These are phyloP conservation scores for Euphorbia lathyris DNA, from an alignment of 345 rosid species.

Conservation along the genomic window DNA sequence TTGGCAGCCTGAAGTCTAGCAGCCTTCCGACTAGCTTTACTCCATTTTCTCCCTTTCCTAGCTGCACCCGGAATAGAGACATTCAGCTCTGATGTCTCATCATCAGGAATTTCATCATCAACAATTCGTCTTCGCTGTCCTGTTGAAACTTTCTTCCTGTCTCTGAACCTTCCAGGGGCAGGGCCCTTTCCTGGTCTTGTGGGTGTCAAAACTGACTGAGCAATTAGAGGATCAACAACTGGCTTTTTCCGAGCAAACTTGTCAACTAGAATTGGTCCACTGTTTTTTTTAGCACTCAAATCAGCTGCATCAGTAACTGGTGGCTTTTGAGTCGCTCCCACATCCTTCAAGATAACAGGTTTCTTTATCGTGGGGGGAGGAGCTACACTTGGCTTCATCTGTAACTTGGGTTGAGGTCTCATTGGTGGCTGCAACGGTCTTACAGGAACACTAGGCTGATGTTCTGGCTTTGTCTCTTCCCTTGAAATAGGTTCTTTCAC, in stretches of 20 bases:
- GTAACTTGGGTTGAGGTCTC: slow-evolving; percentile 70
- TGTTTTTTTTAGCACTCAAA: slow-evolving; percentile 39
- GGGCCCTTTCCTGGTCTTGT: slow-evolving; percentile 73
- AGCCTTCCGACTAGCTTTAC: slow-evolving; percentile 93
- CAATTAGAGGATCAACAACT: slow-evolving; percentile 58
- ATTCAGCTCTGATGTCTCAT: slow-evolving; percentile 63
- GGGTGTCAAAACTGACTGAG: slow-evolving; percentile 74
- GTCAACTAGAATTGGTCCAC: slow-evolving; percentile 86
- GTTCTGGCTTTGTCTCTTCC: slow-evolving; percentile 31
- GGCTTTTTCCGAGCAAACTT: slow-evolving; percentile 84
- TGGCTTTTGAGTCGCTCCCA: slow-evolving; percentile 57
- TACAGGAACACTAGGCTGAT: slow-evolving; percentile 37
- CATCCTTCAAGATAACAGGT: slow-evolving; percentile 73
- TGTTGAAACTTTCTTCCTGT: slow-evolving; percentile 58
- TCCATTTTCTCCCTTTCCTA: slow-evolving; percentile 97
- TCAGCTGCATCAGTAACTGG: slow-evolving; percentile 38
- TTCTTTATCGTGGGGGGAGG: slow-evolving; percentile 52
- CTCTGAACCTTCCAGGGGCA: slow-evolving; percentile 63
- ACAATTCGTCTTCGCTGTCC: slow-evolving; percentile 55
- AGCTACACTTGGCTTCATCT: slow-evolving; percentile 64
- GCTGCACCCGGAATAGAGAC: slow-evolving; percentile 58
- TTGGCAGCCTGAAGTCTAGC: slow-evolving; percentile 85
- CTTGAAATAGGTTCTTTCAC: slow-evolving; percentile 25
- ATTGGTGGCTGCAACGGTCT: slow-evolving; percentile 53
- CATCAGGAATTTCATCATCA: slow-evolving; percentile 54